Evolutionary conservation across 129 eudicot genomes (phyloP), one percentile per base, ranked within the genome.

Genomic region (Apium graveolens): DNA sequence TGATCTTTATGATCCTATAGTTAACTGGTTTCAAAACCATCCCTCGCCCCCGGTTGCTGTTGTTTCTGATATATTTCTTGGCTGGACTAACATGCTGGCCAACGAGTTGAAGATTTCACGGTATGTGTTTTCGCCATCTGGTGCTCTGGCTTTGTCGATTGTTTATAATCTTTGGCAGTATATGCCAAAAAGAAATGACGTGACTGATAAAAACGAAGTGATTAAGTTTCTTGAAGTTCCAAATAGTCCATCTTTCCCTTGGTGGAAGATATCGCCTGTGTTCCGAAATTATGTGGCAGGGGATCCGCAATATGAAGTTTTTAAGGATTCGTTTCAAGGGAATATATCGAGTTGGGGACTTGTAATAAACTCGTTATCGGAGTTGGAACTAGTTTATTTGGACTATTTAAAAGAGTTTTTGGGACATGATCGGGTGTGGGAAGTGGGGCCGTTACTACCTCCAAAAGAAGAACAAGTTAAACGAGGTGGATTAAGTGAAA

Each of bases 251-350:
- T 35, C 31, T 21, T 89, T 71, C 84, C 91, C 87, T 21, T 92
- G 92, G 92, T 88, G 88, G 88, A 89, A 92, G 79, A 13, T 92
- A 4, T 92, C 95, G 3, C 85, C 89, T 5, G 45, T 92, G 35
- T 92, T 78, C 24, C 89, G 97, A 5, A 74, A 76, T 75, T 92
- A 78, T 42, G 82, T 71, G 0, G 77, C 78, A 66, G 91, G 89
- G 11, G 89, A 80, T 72, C 81, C 78, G 1, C 31, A 18, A 31
- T 83, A 88, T 71, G 91, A 86, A 79, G 81, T 88, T 38, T 79
- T 92, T 29, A 86, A 77, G 34, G 88, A 80, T 32, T 75, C 76
- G 34, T 82, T 87, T 21, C 37, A 31, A 0, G 88, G 39, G 1
- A 65, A 92, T 35, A 43, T 80, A 31, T 81, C 60, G 53, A 85